phyloP scores from a whole-genome alignment of 2,329 filamentous ascomycete genomes.

The Stemphylium vesicarium region DNA sequence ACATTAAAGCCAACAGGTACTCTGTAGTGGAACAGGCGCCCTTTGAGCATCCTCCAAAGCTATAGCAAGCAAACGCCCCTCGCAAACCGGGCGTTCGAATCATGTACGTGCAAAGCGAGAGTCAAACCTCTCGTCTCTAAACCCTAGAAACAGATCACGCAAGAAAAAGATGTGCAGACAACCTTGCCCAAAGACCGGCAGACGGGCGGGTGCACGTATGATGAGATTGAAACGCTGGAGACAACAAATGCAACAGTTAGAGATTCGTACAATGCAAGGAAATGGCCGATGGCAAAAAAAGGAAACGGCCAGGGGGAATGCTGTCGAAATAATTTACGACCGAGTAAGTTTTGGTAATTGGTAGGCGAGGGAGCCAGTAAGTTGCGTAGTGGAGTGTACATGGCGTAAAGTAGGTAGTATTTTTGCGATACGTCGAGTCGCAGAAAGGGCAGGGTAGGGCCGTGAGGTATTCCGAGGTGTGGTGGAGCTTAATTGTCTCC shows the following conservation, averaged over 20 bases:
- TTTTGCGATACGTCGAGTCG: neutral
- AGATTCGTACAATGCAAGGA: constrained; percentile 16
- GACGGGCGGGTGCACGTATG: constrained; percentile 12
- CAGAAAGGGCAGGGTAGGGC: neutral
- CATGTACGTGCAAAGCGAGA: constrained; percentile 9
- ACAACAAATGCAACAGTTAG: constrained; percentile 10
- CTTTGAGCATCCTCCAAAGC: constrained; percentile 2
- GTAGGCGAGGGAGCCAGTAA: neutral
- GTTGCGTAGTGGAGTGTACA: neutral
- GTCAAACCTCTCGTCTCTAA: constrained; percentile 1
- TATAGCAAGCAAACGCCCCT: constrained; percentile 5
- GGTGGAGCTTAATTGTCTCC: constrained; percentile 10
- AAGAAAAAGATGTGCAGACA: constrained; percentile 9
- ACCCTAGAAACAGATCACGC: constrained; percentile 6
- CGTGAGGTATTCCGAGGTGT: neutral
- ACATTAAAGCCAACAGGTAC: constrained; percentile 12
- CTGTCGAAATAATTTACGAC: constrained; percentile 28
- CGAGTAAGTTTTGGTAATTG: constrained; percentile 17
- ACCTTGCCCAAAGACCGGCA: constrained; percentile 19
- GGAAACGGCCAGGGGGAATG: neutral
- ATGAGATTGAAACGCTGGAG: constrained; percentile 6
- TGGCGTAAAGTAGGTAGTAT: neutral
- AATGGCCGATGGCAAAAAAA: constrained; percentile 12
- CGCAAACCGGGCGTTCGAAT: constrained; percentile 7
- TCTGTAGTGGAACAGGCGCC: neutral